Conservation (phyloP, 306 rosid species). For the Casuarina glauca region DNA sequence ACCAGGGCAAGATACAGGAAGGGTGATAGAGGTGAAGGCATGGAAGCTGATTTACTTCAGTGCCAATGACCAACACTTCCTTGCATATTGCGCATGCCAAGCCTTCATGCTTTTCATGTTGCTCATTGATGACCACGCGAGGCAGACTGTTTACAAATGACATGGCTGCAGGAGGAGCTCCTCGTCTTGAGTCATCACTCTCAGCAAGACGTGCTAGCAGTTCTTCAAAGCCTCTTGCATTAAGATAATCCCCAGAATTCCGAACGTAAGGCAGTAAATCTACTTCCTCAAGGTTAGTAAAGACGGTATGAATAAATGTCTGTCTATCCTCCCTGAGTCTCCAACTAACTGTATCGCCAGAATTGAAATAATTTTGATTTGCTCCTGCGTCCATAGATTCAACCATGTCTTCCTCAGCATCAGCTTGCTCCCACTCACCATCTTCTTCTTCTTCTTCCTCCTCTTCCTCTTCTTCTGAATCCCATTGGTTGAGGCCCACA, state of each 20-base stretch:
- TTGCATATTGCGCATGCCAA: conserved; percentile 89
- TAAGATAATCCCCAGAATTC: conserved; percentile 65
- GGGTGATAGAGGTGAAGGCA: conserved; percentile 88
- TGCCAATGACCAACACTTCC: conserved; percentile 57
- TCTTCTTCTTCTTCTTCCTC: conserved; percentile 46
- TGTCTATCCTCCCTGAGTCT: conserved; percentile 48
- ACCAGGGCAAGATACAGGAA: conserved; percentile 87
- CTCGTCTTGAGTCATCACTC: conserved; percentile 74
- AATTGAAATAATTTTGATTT: conserved; percentile 42
- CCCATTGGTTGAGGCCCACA: conserved; percentile 74
- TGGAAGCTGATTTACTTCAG: conserved; percentile 77
- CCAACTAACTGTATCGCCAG: conserved; percentile 44
- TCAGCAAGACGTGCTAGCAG: conserved; percentile 75
- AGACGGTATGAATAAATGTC: conserved; percentile 29
- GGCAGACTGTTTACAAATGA: conserved; percentile 66
- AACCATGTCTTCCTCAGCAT: conserved; percentile 45
- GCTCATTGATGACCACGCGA: conserved; percentile 48
- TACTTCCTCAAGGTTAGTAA: conserved; percentile 42
- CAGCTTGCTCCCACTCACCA: conserved; percentile 55
- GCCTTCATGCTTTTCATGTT: conserved; percentile 64
- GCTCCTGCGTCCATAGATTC: conserved; percentile 35
- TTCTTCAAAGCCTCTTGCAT: conserved; percentile 63
- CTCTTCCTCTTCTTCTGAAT: conserved; percentile 51
- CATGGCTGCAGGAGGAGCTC: conserved; percentile 84
- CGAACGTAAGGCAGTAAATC: conserved; percentile 46